Evolutionary conservation across 1,139 yeast species (phyloP).

Genomic region (Sugiyamaella japonica): DNA sequence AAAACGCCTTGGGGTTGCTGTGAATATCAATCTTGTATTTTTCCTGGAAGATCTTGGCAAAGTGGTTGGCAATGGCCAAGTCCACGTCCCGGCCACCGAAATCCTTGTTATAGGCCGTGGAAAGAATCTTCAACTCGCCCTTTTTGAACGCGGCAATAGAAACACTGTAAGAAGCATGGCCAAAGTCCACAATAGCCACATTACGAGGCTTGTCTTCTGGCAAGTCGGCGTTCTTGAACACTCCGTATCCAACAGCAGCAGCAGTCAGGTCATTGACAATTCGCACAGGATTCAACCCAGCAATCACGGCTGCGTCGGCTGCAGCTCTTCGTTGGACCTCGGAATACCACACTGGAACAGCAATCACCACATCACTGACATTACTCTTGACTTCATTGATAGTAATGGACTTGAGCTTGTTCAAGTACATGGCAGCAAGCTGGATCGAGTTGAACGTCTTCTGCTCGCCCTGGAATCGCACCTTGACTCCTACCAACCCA

Average conservation of each 20-base stretch:
- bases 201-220: conserved; percentile 90
- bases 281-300: conserved; percentile 97
- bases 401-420: conserved; percentile 83
- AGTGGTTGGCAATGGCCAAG: conserved; percentile 88
- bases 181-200: conserved; percentile 93
- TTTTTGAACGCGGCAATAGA: conserved; percentile 88
- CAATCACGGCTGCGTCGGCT: conserved; percentile 91
- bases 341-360: conserved; percentile 97
- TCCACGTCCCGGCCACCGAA: conserved; percentile 99
- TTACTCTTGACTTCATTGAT: conserved; percentile 69
- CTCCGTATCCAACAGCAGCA: conserved; percentile 99
- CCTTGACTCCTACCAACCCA: conserved; percentile 82
- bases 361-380: conserved; percentile 83
- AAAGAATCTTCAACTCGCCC: conserved; percentile 93
- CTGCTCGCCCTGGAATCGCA: conserved; percentile 78
- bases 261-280: conserved; percentile 96
- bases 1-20: conserved; percentile 91
- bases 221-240: conserved; percentile 82
- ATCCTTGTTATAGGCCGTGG: conserved; percentile 90
- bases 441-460: conserved; percentile 83
- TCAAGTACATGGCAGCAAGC: conserved; percentile 90
- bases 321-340: conserved; percentile 97
- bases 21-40: conserved; percentile 93
- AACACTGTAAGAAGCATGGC: conserved; percentile 94
- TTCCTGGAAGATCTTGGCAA: conserved; percentile 84